These are phyloP conservation scores for Leptographium flavum DNA, from an alignment of 2,329 filamentous ascomycete genomes.

Conservation along the genomic window DNA sequence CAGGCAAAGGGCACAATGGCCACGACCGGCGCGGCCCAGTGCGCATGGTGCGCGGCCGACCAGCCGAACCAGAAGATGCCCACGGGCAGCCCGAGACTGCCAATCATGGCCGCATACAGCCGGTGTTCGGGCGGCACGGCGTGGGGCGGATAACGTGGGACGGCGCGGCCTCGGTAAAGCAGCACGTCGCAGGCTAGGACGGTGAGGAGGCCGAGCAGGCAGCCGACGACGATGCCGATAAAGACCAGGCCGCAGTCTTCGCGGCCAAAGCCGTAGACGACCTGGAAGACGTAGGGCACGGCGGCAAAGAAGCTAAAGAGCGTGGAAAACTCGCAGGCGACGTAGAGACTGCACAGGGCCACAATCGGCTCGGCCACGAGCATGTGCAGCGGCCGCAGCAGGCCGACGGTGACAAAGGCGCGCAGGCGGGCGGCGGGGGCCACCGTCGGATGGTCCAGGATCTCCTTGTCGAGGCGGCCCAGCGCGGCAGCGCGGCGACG, in stretches of 20 bases:
- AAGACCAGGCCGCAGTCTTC: slow-evolving; percentile 30
- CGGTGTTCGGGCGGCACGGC: slow-evolving; percentile 39
- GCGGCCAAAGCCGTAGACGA: slow-evolving; percentile 27
- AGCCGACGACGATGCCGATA: slow-evolving; percentile 29
- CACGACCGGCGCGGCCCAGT: slow-evolving; percentile 35
- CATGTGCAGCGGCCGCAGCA: slow-evolving; percentile 41
- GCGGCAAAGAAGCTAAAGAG: slow-evolving; percentile 38
- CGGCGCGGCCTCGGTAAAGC: slow-evolving; percentile 24
- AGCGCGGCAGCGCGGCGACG: slow-evolving; percentile 22
- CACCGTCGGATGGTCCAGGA: background rate
- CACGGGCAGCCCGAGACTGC: slow-evolving; percentile 35
- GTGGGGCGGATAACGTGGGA: slow-evolving; percentile 17
- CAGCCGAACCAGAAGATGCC: slow-evolving; percentile 48
- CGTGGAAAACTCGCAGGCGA: slow-evolving; percentile 34
- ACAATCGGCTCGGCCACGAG: slow-evolving; percentile 50
- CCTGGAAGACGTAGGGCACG: slow-evolving; percentile 32
- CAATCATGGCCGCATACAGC: slow-evolving; percentile 44
- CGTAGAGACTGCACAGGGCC: slow-evolving; percentile 36
- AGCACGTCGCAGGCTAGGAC: slow-evolving; percentile 25
- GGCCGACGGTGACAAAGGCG: slow-evolving; percentile 25
- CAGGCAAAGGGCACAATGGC: slow-evolving; percentile 43
- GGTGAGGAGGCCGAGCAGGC: slow-evolving; percentile 26
- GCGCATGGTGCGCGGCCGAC: slow-evolving; percentile 29
- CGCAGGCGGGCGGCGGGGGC: slow-evolving; percentile 15
- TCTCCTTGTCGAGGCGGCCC: slow-evolving; percentile 13